Evolutionary conservation across 176 grass and related monocot genomes (phyloP).

Genomic region (Aegilops speltoides): DNA sequence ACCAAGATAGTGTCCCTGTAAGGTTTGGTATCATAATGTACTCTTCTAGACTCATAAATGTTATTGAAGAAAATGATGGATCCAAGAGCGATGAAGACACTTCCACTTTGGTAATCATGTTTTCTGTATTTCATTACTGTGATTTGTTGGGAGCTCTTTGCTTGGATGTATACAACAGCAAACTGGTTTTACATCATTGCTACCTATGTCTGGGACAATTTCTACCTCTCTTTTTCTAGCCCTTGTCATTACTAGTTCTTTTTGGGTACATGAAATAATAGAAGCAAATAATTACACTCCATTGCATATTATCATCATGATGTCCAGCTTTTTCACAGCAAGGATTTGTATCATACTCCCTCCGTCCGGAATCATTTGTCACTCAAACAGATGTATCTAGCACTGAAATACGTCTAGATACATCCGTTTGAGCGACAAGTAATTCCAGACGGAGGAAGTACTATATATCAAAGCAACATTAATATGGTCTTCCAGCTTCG

Average conservation of each 20-base stretch:
- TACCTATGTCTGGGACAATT: not conserved
- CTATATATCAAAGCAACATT: not conserved
- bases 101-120: slow-evolving; percentile 78
- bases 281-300: not conserved
- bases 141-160: slow-evolving; percentile 28
- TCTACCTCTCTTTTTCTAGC: not conserved
- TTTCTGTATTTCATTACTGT: slow-evolving; percentile 12
- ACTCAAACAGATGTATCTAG: too few species aligned
- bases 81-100: slow-evolving; percentile 48
- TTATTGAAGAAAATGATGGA: slow-evolving; percentile 67
- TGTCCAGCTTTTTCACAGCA: not conserved
- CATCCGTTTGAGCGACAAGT: too few species aligned
- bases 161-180: slow-evolving; percentile 24
- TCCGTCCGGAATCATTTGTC: too few species aligned
- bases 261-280: slow-evolving; percentile 4
- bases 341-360: not conserved
- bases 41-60: slow-evolving; percentile 70
- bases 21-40: slow-evolving; percentile 90
- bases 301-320: not conserved
- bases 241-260: not conserved
- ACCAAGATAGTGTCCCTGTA: slow-evolving; percentile 86
- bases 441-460: too few species aligned
- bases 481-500: slow-evolving; percentile 5
- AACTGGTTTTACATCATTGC: slow-evolving; percentile 19
- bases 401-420: too few species aligned